Evolutionary conservation across 169 alveolate species (phyloP), one percentile per base, ranked within the genome.

Genomic region (Plasmodium sp.): DNA sequence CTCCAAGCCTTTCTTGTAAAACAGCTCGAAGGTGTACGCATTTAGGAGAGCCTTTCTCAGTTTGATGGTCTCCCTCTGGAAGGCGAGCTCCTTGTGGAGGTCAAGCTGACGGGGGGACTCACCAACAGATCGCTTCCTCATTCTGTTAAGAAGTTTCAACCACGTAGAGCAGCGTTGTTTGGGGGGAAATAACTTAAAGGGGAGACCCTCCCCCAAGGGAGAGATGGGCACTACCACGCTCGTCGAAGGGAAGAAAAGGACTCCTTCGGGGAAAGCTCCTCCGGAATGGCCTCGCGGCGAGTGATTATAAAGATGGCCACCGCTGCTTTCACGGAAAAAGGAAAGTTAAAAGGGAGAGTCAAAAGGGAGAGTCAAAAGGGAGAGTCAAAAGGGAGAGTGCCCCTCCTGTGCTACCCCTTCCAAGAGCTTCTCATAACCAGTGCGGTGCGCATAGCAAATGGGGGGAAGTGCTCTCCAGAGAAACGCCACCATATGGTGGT

Each of bases 1-100:
- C 58, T 90, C 62, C 81, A 80, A 62, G 39, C 41, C 62, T 16
- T 58, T 27, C 2, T 18, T 45, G 67, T 62, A 81, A 81, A 80
- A 90, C 48, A 71, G 36, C 27, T 90, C 91, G 31, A 58, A 58
- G 9, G 75, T 80, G 75, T 45, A 90, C 5, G 51, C 51, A 43
- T 90, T 90, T 90, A 90, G 34, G 36, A 90, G 81, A 2, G 16
- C 18, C 80, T 81, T 90, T n/a, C 94, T 14, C 5, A 90, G 14
- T 81, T 81, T 45, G 5, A 90, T 67, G n/a, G 36, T 39, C 51
- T 90, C 91, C 36, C 45, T 71, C 18, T 90, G 94, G 41, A 90
- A 67, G 16, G 67, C 71, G 27, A 67, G 74, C 36, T 90, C 94
- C 16, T 79, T 34, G 18, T 81, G 62, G 9, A 74, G 16, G 31